Evolutionary conservation across 1,284 basidiomycete species (phyloP).

Genomic region (Boletus semigastroideus): DNA sequence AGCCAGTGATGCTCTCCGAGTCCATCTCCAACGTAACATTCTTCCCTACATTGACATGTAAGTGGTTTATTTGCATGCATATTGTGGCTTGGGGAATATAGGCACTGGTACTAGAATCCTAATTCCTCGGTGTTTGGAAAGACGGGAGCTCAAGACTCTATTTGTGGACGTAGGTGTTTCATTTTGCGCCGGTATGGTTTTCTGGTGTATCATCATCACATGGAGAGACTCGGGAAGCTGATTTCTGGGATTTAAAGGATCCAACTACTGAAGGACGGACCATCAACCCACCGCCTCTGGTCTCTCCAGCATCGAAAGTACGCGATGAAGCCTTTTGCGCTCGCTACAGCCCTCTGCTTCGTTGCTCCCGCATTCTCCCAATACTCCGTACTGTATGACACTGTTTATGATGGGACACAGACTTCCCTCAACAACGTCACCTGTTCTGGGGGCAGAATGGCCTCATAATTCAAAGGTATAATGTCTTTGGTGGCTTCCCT

Average conservation of each 20-base stretch:
- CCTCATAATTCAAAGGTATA: slow-evolving; percentile 41
- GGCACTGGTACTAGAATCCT: no score
- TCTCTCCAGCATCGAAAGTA: not conserved
- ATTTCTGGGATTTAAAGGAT: no score
- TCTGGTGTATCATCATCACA: not conserved
- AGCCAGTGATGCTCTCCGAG: no score
- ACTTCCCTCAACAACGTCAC: slow-evolving; percentile 39
- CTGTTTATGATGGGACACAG: slow-evolving; percentile 38
- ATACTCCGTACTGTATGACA: slow-evolving; percentile 18
- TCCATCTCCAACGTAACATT: no score
- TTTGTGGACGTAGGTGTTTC: not conserved
- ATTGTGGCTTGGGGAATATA: no score
- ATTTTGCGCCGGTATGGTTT: not conserved
- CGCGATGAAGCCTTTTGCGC: slow-evolving; percentile 15
- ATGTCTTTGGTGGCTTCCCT: slow-evolving; percentile 46
- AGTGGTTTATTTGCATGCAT: no score
- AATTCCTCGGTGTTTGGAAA: no score
- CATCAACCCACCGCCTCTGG: not conserved
- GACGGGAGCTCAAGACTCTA: no score
- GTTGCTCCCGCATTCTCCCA: slow-evolving; percentile 2
- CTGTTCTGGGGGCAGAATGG: slow-evolving; percentile 47
- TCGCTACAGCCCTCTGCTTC: slow-evolving; percentile 5
- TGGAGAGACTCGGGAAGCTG: not conserved
- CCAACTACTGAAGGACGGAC: not conserved
- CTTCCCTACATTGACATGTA: no score